Percentiles rank a stretch among this genome's conserved stretches.
phyloP scores from a whole-genome alignment of 2,329 filamentous ascomycete genomes.

The Huntiella abstrusa region DNA sequence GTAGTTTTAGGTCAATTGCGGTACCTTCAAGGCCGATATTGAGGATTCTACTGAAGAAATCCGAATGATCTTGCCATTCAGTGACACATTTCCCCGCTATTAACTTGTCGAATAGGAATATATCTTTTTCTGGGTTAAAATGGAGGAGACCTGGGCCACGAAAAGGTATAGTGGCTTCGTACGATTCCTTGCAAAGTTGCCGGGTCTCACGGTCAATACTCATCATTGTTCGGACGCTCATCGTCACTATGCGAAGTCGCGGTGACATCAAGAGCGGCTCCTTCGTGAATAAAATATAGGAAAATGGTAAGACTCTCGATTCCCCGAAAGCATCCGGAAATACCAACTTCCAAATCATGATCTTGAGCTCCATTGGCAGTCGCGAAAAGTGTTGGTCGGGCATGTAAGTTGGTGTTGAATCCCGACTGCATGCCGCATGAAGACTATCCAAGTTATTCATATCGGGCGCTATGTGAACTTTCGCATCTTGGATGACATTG shows the following conservation, averaged over 20 bases:
- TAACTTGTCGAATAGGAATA: slow-evolving; percentile 1
- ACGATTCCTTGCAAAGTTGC: not conserved
- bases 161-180: not conserved
- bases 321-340: slow-evolving; percentile 1
- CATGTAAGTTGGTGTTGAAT: not conserved
- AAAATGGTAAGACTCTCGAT: slow-evolving; percentile 1
- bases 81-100: too few relatives aligned
- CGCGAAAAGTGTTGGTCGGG: not conserved
- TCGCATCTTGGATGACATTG: not conserved
- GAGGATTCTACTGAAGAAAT: not conserved
- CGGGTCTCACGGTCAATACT: slow-evolving; percentile 6
- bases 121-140: slow-evolving; percentile 3
- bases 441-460: not conserved
- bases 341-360: slow-evolving; percentile 8
- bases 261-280: not conserved
- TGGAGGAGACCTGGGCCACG: not conserved
- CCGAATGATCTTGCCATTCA: not conserved
- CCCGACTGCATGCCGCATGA: slow-evolving; percentile 1
- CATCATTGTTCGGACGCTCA: slow-evolving; percentile 6
- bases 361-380: slow-evolving; percentile 1
- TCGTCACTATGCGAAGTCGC: not conserved
- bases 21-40: not conserved
- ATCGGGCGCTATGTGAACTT: not conserved
- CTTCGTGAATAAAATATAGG: not conserved
- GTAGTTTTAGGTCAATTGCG: not conserved